Conservation (phyloP, 108 stramenopile species). For the Cyclotella baltica region DNA sequence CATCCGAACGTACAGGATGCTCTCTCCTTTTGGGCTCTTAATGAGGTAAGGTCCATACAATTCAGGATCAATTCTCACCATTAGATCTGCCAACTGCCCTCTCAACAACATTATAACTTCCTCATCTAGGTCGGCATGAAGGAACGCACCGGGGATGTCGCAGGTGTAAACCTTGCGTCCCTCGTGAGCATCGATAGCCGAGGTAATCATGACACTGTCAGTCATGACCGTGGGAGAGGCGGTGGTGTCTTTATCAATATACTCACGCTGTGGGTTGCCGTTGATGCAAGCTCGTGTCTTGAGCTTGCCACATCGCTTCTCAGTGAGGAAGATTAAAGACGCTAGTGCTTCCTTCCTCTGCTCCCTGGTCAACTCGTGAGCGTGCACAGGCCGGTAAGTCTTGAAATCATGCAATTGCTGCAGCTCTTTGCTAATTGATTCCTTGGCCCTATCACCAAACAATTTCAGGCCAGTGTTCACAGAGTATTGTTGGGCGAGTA, state of each 20-base stretch:
- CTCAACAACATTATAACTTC: slow-evolving; percentile 6
- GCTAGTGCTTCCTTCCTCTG: not conserved
- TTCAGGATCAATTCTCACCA: not conserved
- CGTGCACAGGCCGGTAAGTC: too few species aligned
- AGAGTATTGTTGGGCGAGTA: not conserved
- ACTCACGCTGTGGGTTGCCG: too few species aligned
- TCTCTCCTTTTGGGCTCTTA: too few species aligned
- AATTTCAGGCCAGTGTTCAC: too few species aligned
- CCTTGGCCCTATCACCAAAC: not conserved
- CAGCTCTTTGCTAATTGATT: too few species aligned
- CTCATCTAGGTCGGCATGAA: not conserved
- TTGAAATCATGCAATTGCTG: too few species aligned
- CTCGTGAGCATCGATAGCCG: not conserved
- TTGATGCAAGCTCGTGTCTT: not conserved
- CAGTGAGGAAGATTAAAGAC: too few species aligned
- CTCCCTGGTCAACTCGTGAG: not conserved
- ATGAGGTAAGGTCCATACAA: too few species aligned
- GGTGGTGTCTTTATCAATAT: too few species aligned
- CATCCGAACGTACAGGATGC: too few species aligned
- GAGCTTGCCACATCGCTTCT: not conserved
- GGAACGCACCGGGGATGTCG: too few species aligned
- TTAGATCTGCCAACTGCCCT: not conserved
- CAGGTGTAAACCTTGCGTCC: not conserved
- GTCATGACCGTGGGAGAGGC: too few species aligned
- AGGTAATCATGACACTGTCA: not conserved